Conservation (phyloP, 768 basidiomycete genomes). For the Agaricus blazei region DNA sequence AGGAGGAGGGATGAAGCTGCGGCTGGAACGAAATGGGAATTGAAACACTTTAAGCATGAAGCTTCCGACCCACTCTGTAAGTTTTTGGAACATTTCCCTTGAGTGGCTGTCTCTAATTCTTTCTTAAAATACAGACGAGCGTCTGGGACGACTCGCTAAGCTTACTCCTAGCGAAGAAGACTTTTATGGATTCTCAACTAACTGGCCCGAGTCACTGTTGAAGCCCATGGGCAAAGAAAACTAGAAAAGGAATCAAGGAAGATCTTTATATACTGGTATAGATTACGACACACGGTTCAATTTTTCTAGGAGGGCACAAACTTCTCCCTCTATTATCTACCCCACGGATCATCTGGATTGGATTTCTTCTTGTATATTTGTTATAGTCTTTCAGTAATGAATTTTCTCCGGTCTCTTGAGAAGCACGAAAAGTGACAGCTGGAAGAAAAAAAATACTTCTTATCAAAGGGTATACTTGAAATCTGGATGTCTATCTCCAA, state of each 20-base stretch:
- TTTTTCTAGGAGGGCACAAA: background rate
- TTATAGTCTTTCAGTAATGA: background rate
- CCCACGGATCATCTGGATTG: background rate
- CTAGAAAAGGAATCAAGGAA: background rate
- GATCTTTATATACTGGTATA: background rate
- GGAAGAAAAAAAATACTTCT: background rate
- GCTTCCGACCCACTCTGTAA: conserved; percentile 70
- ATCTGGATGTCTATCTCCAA: conserved; percentile 12
- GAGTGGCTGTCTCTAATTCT: conserved; percentile 2
- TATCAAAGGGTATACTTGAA: conserved; percentile 4
- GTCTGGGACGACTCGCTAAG: conserved; percentile 58
- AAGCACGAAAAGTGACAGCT: too few species aligned
- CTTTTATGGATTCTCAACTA: conserved; percentile 62
- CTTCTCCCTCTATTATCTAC: too few species aligned
- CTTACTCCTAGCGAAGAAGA: conserved; percentile 71
- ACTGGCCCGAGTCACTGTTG: conserved; percentile 35
- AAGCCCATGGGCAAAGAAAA: background rate
- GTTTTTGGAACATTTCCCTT: conserved; percentile 19
- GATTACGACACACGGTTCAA: background rate
- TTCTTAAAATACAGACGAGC: conserved; percentile 46
- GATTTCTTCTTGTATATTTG: background rate
- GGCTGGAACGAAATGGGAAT: conserved; percentile 64
- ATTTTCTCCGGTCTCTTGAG: background rate
- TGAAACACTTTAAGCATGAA: conserved; percentile 73
- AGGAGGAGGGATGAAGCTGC: conserved; percentile 76